phyloP scores from a whole-genome alignment of 331 rosid genomes.

The Arachis monticola region DNA sequence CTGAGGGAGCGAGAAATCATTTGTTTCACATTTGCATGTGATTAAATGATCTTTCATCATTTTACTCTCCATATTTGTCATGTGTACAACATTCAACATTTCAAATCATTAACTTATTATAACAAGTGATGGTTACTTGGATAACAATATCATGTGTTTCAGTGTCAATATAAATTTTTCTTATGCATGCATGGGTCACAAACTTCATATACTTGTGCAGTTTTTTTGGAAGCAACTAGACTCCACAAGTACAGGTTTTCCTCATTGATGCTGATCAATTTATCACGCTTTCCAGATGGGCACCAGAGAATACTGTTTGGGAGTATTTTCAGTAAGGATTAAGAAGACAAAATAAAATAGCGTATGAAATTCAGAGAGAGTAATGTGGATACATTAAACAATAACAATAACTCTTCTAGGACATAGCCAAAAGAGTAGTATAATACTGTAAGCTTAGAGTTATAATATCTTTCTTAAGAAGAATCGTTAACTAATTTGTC shows the following conservation, averaged over 20 bases:
- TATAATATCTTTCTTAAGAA: slow-evolving; percentile 9
- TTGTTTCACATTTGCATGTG: background rate
- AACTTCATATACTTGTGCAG: slow-evolving; percentile 72
- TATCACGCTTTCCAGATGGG: slow-evolving; percentile 95
- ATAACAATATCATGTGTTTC: slow-evolving; percentile 13
- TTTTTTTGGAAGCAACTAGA: slow-evolving; percentile 85
- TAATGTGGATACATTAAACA: slow-evolving; percentile 20
- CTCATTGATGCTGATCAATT: slow-evolving; percentile 85
- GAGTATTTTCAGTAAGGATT: slow-evolving; percentile 31
- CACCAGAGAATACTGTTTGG: slow-evolving; percentile 90
- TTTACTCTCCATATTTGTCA: slow-evolving; percentile 18
- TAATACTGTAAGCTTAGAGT: slow-evolving; percentile 21
- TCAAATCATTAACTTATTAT: slow-evolving; percentile 17
- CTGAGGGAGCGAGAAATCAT: slow-evolving; percentile 26
- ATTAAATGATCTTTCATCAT: slow-evolving; percentile 7
- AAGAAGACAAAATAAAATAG: slow-evolving; percentile 30
- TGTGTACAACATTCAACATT: slow-evolving; percentile 38
- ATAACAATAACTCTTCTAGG: slow-evolving; percentile 18
- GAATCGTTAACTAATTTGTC: slow-evolving; percentile 4
- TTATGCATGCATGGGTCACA: slow-evolving; percentile 15
- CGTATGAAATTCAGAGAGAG: background rate
- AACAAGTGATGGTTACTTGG: slow-evolving; percentile 8
- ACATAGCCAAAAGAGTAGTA: slow-evolving; percentile 12
- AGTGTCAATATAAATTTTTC: background rate
- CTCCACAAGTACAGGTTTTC: slow-evolving; percentile 85